These are phyloP conservation scores for Pestalotiopsis sp. DNA, from an alignment of 2,329 filamentous ascomycete genomes.

Conservation along the genomic window DNA sequence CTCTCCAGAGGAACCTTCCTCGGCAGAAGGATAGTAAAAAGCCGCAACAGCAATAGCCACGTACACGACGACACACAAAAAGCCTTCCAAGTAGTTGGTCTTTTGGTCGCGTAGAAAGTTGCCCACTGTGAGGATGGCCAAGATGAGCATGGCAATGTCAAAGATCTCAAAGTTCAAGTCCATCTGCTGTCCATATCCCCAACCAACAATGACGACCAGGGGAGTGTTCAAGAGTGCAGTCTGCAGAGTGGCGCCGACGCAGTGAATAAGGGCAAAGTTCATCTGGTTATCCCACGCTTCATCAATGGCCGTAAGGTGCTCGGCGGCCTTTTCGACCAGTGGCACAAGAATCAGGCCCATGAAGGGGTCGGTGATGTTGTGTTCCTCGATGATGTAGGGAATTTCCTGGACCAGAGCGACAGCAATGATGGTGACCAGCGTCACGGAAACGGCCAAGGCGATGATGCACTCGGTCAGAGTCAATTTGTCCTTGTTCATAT, in stretches of 20 bases:
- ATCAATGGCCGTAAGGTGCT: conserved; percentile 82
- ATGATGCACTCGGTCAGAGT: conserved; percentile 74
- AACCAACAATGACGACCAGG: conserved; percentile 80
- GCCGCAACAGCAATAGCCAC: conserved; percentile 62
- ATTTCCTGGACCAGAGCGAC: conserved; percentile 77
- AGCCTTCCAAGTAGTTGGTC: conserved; percentile 88
- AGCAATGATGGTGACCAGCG: conserved; percentile 73
- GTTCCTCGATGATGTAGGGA: conserved; percentile 52
- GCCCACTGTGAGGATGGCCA: conserved; percentile 84
- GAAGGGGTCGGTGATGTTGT: conserved; percentile 52
- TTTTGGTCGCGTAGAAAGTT: conserved; percentile 87
- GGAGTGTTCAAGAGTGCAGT: conserved; percentile 88
- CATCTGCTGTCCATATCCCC: conserved; percentile 73
- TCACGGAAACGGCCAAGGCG: conserved; percentile 64
- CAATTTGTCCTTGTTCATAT: conserved; percentile 66
- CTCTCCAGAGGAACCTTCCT: background rate
- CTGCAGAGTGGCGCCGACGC: conserved; percentile 85
- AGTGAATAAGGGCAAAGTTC: conserved; percentile 84
- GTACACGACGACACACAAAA: conserved; percentile 73
- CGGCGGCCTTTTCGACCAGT: conserved; percentile 83
- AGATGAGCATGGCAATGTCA: conserved; percentile 78
- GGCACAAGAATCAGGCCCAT: conserved; percentile 77
- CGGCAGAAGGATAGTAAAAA: conserved; percentile 50
- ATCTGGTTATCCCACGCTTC: conserved; percentile 84
- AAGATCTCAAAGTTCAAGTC: conserved; percentile 86